phyloP scores from a whole-genome alignment of 148 eudicot genomes.

The Agrostemma githago region DNA sequence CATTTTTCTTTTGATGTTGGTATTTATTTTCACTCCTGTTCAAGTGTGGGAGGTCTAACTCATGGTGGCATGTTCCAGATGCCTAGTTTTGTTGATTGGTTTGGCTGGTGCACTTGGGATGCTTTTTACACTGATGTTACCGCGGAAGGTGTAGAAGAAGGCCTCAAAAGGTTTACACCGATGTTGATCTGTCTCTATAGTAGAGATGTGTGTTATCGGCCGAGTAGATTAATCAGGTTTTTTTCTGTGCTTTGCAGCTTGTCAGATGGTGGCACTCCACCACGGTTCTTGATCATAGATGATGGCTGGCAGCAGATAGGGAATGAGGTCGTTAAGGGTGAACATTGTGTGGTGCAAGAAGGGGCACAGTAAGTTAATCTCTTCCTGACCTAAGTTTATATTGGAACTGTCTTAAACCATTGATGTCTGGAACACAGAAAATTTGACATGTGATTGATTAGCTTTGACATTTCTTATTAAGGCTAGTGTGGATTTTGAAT shows the following conservation, averaged over 20 bases:
- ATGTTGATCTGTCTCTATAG: neutral
- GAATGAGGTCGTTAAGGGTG: slow-evolving; percentile 39
- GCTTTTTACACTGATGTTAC: slow-evolving; percentile 98
- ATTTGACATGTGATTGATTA: neutral
- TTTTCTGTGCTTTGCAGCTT: slow-evolving; percentile 43
- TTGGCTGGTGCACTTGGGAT: slow-evolving; percentile 99
- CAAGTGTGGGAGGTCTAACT: slow-evolving; percentile 11
- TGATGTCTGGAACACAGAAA: neutral
- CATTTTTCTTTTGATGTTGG: neutral
- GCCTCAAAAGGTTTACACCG: slow-evolving; percentile 55
- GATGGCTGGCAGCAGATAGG: slow-evolving; percentile 99
- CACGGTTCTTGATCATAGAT: slow-evolving; percentile 88
- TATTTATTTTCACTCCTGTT: neutral
- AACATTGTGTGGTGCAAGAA: slow-evolving; percentile 68
- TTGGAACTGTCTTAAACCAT: neutral
- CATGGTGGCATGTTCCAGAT: slow-evolving; percentile 37
- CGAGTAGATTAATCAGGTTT: neutral
- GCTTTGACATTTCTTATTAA: neutral
- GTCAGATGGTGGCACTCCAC: slow-evolving; percentile 76
- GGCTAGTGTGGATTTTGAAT: neutral
- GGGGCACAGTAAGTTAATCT: slow-evolving; percentile 82
- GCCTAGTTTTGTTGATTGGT: slow-evolving; percentile 88
- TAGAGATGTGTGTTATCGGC: neutral
- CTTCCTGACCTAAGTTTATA: neutral
- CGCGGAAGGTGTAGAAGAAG: slow-evolving; percentile 91